Conservation (phyloP, 225 moss, liverwort and hornwort species). For the Polytrichum formosum region DNA sequence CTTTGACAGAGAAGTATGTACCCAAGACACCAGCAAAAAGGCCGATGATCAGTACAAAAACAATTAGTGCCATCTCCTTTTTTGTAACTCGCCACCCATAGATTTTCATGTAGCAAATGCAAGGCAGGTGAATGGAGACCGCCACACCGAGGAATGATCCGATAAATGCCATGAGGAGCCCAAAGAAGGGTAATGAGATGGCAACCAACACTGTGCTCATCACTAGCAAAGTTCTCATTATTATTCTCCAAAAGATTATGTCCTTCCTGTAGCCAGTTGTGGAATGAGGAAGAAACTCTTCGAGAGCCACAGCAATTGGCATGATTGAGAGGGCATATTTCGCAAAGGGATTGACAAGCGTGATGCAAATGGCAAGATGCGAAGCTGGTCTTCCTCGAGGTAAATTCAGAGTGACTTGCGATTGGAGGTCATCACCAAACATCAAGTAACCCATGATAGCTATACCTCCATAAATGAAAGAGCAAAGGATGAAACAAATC, state of each 20-base stretch:
- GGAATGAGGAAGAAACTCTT: constrained; percentile 66
- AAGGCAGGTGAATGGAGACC: constrained; percentile 77
- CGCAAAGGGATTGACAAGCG: constrained; percentile 79
- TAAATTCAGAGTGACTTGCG: constrained; percentile 83
- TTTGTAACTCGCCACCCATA: constrained; percentile 33
- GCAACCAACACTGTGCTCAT: constrained; percentile 60
- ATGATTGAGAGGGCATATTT: constrained; percentile 81
- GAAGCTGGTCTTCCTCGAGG: constrained; percentile 57
- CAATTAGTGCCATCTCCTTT: constrained; percentile 26
- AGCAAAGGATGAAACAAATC: constrained; percentile 59
- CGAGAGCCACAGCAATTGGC: constrained; percentile 72
- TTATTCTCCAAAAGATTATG: constrained; percentile 43
- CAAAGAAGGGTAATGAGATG: constrained; percentile 71
- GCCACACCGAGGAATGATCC: constrained; percentile 75
- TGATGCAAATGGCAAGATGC: constrained; percentile 83
- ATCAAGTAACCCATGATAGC: constrained; percentile 76
- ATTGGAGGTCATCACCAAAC: constrained; percentile 79
- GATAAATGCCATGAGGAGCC: constrained; percentile 85
- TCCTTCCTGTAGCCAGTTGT: constrained; percentile 26
- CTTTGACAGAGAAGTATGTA: constrained; percentile 62
- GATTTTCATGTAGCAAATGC: constrained; percentile 69
- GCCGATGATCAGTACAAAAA: constrained; percentile 45
- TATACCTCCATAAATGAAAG: constrained; percentile 69
- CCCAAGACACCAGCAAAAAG: constrained; percentile 46
- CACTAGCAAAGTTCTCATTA: constrained; percentile 58